Conservation (phyloP, 1,284 basidiomycete genomes). For the Ustilago hordei region DNA sequence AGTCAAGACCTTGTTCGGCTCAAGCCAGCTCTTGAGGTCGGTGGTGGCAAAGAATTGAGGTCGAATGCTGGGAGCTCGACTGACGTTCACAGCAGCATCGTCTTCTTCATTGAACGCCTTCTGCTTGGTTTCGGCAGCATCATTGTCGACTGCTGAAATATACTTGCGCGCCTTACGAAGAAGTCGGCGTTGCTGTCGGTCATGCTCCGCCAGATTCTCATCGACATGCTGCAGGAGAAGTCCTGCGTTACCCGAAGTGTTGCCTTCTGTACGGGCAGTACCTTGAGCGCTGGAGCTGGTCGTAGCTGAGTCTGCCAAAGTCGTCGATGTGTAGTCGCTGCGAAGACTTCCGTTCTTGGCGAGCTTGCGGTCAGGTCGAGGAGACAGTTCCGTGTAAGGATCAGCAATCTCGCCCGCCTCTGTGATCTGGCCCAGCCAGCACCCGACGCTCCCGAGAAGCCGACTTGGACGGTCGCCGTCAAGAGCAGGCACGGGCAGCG, state of each 20-base stretch:
- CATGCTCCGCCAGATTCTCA: slow-evolving; percentile 31
- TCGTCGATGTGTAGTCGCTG: slow-evolving; percentile 40
- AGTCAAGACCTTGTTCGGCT: slow-evolving; percentile 34
- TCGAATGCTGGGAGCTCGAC: slow-evolving; percentile 58
- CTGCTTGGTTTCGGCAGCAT: neutral
- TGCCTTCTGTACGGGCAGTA: slow-evolving; percentile 6
- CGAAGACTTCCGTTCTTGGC: slow-evolving; percentile 45
- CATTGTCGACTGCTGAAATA: neutral
- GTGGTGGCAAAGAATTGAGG: slow-evolving; percentile 63
- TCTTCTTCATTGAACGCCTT: neutral
- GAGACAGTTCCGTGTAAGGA: slow-evolving; percentile 36
- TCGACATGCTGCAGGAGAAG: slow-evolving; percentile 27
- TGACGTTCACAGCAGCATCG: slow-evolving; percentile 13
- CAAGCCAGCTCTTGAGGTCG: slow-evolving; percentile 60
- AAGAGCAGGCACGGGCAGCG: slow-evolving; percentile 28
- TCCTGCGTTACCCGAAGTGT: slow-evolving; percentile 20
- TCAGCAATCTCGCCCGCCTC: slow-evolving; percentile 37
- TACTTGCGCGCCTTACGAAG: slow-evolving; percentile 33
- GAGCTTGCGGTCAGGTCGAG: slow-evolving; percentile 32
- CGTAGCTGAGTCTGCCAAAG: slow-evolving; percentile 27
- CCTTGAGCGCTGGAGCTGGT: slow-evolving; percentile 26
- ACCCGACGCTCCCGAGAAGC: slow-evolving; percentile 34
- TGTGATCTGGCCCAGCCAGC: slow-evolving; percentile 35
- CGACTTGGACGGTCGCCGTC: slow-evolving; percentile 30
- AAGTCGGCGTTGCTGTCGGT: slow-evolving; percentile 36